phyloP scores from a whole-genome alignment of 2,329 filamentous ascomycete species.

The Parafenestella ontariensis region DNA sequence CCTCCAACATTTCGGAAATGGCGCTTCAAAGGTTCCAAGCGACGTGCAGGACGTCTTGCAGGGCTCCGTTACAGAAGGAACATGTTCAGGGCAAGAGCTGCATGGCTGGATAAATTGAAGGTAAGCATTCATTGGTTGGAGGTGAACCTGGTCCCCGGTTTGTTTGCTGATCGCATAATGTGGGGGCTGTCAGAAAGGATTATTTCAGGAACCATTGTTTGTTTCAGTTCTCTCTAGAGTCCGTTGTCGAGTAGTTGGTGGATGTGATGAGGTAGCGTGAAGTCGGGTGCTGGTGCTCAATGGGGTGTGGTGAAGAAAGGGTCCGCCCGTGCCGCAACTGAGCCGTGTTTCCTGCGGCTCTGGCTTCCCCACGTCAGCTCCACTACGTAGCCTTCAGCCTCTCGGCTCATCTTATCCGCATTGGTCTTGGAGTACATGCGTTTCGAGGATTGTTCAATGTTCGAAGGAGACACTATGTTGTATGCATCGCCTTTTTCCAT shows the following conservation, averaged over 20 bases:
- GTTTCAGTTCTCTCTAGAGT: neutral
- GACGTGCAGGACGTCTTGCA: neutral
- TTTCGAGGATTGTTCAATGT: neutral
- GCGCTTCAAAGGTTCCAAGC: too few species aligned
- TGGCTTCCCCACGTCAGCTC: neutral
- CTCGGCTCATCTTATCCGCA: neutral
- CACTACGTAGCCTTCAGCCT: neutral
- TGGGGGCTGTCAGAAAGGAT: neutral
- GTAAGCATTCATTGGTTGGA: neutral
- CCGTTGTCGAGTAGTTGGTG: neutral
- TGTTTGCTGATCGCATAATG: neutral
- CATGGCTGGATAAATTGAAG: neutral
- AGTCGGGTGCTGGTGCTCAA: neutral
- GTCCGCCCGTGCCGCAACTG: too few species aligned
- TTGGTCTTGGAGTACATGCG: neutral
- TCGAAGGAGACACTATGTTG: neutral
- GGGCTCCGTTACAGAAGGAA: too few species aligned
- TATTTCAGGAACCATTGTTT: neutral
- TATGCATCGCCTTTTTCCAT: neutral
- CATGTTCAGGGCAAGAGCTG: neutral
- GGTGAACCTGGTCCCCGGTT: neutral
- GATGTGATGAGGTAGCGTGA: neutral
- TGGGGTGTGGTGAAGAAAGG: too few species aligned
- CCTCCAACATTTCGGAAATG: too few species aligned
- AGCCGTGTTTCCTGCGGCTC: neutral